Conservation (phyloP, 1,284 basidiomycete genomes). For the Peniophora sp. region DNA sequence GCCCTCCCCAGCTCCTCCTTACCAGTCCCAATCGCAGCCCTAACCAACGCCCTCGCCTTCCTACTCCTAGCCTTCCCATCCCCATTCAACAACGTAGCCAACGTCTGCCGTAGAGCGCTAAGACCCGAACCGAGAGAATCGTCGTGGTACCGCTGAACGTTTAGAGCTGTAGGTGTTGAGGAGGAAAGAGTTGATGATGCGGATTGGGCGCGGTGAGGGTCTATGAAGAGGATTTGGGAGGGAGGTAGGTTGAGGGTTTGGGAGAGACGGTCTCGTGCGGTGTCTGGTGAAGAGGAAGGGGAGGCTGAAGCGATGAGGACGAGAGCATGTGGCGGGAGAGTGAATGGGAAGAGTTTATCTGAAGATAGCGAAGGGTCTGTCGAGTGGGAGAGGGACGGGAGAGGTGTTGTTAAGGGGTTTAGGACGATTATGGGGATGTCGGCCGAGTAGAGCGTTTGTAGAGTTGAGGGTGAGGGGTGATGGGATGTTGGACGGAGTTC, state of each 20-base stretch:
- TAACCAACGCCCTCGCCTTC: constrained; percentile 7
- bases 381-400: constrained; percentile 26
- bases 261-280: constrained; percentile 12
- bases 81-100: constrained; percentile 27
- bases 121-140: constrained; percentile 53
- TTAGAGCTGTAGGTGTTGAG: constrained; percentile 34
- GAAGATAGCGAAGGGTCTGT: constrained; percentile 9
- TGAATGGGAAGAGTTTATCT: constrained; percentile 15
- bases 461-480: constrained; percentile 10
- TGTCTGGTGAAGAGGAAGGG: constrained; percentile 9
- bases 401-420: constrained; percentile 46
- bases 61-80: not conserved
- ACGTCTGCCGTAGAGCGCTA: constrained; percentile 33
- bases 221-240: constrained; percentile 38
- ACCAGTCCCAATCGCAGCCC: constrained; percentile 3
- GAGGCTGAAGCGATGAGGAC: constrained; percentile 35
- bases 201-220: constrained; percentile 45
- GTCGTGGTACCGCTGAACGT: constrained; percentile 57
- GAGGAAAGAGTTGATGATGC: constrained; percentile 41
- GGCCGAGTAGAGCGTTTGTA: constrained; percentile 32
- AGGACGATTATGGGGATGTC: constrained; percentile 53
- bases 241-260: constrained; percentile 1
- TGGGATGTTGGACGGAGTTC: constrained; percentile 31
- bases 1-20: constrained; percentile 1
- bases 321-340: constrained; percentile 44